A percentile compares a stretch with the other conserved stretches of the same genome.
Evolutionary conservation across 768 basidiomycete genomes (phyloP).

Genomic region (Gloeostereum incarnatum): DNA sequence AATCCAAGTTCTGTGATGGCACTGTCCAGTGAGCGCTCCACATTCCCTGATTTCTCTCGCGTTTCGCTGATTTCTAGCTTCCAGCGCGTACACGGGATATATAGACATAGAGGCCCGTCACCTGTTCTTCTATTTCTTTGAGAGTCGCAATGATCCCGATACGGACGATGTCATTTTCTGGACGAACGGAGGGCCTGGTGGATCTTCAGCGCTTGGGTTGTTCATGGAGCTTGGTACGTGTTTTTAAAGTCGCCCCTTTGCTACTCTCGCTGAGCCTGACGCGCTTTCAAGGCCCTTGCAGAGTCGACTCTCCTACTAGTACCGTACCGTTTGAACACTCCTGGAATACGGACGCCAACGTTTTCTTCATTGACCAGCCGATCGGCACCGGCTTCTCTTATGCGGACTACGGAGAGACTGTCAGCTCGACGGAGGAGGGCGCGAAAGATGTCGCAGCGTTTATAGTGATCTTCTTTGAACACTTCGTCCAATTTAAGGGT

Average conservation of each 20-base stretch:
- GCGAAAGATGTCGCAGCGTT: slow-evolving; percentile 48
- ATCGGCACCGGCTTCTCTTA: slow-evolving; percentile 20
- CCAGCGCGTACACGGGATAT: slow-evolving; percentile 29
- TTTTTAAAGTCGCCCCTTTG: not conserved
- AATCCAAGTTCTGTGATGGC: not conserved
- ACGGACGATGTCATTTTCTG: slow-evolving; percentile 31
- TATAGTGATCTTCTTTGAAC: slow-evolving; percentile 45
- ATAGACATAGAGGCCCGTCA: slow-evolving; percentile 31
- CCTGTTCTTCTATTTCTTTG: slow-evolving; percentile 43
- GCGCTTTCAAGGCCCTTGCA: slow-evolving; percentile 29
- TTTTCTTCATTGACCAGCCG: slow-evolving; percentile 38
- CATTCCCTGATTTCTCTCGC: not conserved
- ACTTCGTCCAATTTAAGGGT: slow-evolving; percentile 41
- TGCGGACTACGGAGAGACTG: slow-evolving; percentile 26
- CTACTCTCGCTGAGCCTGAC: not conserved
- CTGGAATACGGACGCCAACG: slow-evolving; percentile 40
- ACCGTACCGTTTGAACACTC: slow-evolving; percentile 31
- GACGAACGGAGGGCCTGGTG: slow-evolving; percentile 33
- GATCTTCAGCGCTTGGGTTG: slow-evolving; percentile 27
- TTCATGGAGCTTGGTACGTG: slow-evolving; percentile 42
- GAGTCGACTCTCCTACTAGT: slow-evolving; percentile 20
- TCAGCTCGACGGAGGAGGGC: slow-evolving; percentile 43
- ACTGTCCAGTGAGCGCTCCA: slow-evolving; percentile 2
- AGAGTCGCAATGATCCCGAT: slow-evolving; percentile 30
- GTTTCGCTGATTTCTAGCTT: not conserved